Conservation (phyloP, 1,284 basidiomycete genomes). For the Rhodotorula sp. region DNA sequence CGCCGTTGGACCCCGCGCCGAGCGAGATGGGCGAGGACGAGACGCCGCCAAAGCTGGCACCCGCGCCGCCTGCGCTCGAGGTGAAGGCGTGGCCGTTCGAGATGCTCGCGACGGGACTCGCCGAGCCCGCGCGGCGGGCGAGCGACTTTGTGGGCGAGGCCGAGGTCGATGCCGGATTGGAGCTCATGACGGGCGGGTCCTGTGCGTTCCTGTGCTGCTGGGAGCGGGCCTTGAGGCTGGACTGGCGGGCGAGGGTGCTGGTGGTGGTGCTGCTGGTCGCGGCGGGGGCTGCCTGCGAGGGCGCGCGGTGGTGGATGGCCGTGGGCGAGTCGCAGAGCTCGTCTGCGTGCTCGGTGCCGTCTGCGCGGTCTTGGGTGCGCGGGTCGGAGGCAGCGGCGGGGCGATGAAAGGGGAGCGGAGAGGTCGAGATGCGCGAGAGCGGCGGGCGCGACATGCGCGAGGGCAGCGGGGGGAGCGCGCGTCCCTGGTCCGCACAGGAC, state of each 20-base stretch:
- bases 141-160: not conserved
- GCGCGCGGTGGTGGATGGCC: not conserved
- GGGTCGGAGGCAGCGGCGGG: too few relatives aligned
- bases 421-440: not conserved
- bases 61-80: not conserved
- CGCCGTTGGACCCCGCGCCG: not conserved
- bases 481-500: not conserved
- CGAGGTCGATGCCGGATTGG: not conserved
- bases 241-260: not conserved
- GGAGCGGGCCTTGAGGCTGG: not conserved
- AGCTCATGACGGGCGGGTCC: not conserved
- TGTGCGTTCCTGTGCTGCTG: not conserved
- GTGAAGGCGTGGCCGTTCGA: not conserved
- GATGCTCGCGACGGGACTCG: not conserved
- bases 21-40: not conserved
- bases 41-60: slow-evolving; percentile 9
- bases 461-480: not conserved
- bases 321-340: not conserved
- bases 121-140: not conserved
- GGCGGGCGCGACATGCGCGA: not conserved
- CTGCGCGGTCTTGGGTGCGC: too few relatives aligned
- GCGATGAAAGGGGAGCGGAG: not conserved
- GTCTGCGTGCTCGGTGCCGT: too few relatives aligned
- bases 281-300: not conserved
- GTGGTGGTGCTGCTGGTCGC: not conserved